Conservation (phyloP, 768 basidiomycete genomes). For the Tulasnella sp. region DNA sequence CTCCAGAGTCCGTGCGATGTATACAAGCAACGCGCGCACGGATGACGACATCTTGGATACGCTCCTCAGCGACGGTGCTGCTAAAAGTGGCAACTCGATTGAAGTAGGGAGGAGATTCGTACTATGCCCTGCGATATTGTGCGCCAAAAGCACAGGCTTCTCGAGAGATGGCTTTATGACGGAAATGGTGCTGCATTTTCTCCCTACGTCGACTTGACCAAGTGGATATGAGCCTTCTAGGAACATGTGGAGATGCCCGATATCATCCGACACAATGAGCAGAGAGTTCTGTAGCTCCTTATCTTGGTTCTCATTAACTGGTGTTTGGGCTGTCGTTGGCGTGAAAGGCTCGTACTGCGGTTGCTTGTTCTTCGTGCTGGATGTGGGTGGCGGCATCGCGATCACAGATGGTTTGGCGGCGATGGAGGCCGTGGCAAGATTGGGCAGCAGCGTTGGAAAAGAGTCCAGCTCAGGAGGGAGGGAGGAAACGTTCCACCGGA, state of each 20-base stretch:
- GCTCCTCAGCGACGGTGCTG: slow-evolving; percentile 46
- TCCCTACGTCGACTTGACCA: slow-evolving; percentile 39
- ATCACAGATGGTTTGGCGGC: slow-evolving; percentile 11
- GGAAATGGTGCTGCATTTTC: slow-evolving; percentile 22
- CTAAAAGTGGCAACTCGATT: slow-evolving; percentile 48
- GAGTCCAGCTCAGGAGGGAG: slow-evolving; percentile 48
- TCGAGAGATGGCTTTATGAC: slow-evolving; percentile 38
- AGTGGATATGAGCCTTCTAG: slow-evolving; percentile 68
- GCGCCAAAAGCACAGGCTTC: slow-evolving; percentile 39
- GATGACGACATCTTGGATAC: slow-evolving; percentile 60
- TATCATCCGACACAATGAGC: slow-evolving; percentile 46
- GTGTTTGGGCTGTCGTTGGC: slow-evolving; percentile 26
- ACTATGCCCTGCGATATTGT: slow-evolving; percentile 27
- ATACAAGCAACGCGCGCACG: slow-evolving; percentile 60
- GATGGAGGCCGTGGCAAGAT: slow-evolving; percentile 51
- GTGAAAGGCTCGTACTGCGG: not conserved
- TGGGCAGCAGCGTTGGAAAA: slow-evolving; percentile 58
- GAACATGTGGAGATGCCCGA: slow-evolving; percentile 50
- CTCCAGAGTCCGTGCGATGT: slow-evolving; percentile 53
- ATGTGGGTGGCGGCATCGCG: not conserved
- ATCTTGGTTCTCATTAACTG: slow-evolving; percentile 31
- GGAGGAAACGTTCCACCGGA: slow-evolving; percentile 13
- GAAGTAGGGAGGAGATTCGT: slow-evolving; percentile 34
- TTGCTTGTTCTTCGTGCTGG: not conserved
- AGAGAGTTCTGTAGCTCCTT: slow-evolving; percentile 33